A percentile compares a stretch with the other conserved stretches of the same genome.
phyloP scores from a whole-genome alignment of 805 yeast species.

The Wickerhamomyces sydowiorum region DNA sequence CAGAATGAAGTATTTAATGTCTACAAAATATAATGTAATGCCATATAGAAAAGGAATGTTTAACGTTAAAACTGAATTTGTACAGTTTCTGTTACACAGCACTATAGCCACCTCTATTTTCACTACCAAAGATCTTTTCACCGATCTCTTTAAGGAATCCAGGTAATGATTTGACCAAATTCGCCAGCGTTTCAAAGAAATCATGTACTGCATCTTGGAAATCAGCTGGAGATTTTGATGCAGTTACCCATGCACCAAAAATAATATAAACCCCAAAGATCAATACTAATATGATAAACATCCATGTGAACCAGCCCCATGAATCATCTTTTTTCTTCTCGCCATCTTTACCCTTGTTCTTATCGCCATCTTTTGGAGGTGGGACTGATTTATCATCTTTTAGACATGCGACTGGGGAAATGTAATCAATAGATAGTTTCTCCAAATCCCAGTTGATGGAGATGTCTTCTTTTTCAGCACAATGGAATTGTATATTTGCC shows the following conservation, averaged over 20 bases:
- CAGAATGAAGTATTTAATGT: background rate
- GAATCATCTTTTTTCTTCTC: constrained; percentile 28
- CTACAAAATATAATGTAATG: background rate
- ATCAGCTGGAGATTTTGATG: constrained; percentile 60
- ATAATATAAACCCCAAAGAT: constrained; percentile 66
- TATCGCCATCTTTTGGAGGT: constrained; percentile 18
- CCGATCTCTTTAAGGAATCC: constrained; percentile 62
- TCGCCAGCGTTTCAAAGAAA: constrained; percentile 61
- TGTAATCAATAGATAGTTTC: constrained; percentile 29
- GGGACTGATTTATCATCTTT: constrained; percentile 24
- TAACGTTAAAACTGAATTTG: background rate
- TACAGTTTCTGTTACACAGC: constrained; percentile 55
- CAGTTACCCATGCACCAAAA: constrained; percentile 71
- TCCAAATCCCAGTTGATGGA: constrained; percentile 19
- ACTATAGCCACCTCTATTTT: constrained; percentile 82
- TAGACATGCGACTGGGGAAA: constrained; percentile 37
- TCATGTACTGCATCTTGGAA: constrained; percentile 70
- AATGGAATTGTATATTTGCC: constrained; percentile 42
- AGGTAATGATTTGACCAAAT: constrained; percentile 54
- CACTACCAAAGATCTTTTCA: constrained; percentile 56
- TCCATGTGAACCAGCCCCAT: constrained; percentile 82
- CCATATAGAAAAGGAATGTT: background rate
- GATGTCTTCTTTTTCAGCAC: constrained; percentile 33
- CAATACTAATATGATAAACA: constrained; percentile 69
- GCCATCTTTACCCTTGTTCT: constrained; percentile 25